Evolutionary conservation across 2,329 filamentous ascomycete species (phyloP).

Genomic region (Pseudogymnoascus sp.): DNA sequence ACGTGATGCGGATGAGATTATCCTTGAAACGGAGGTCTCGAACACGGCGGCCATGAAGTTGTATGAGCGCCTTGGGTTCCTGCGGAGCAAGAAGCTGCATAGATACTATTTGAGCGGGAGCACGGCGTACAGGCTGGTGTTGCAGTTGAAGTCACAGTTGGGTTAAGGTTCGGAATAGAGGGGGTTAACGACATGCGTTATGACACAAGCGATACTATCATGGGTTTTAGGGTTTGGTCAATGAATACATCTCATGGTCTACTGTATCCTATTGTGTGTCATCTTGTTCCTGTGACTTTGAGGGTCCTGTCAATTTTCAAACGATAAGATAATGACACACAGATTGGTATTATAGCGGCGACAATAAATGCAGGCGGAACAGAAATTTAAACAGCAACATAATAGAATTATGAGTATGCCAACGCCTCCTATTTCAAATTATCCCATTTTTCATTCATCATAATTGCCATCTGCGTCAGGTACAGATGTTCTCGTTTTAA

Average conservation of each 20-base stretch:
- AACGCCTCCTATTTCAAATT: neutral
- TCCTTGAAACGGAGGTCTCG: constrained; percentile 90
- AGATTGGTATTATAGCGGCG: neutral
- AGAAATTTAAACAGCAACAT: neutral
- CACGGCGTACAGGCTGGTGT: constrained; percentile 80
- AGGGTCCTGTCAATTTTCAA: neutral
- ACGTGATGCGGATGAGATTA: constrained; percentile 82
- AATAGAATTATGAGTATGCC: neutral
- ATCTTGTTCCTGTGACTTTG: too few relatives aligned
- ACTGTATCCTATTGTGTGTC: neutral
- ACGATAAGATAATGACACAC: neutral
- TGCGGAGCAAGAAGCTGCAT: constrained; percentile 86
- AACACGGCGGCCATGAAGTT: constrained; percentile 85
- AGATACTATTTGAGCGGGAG: constrained; percentile 96
- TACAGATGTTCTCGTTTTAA: neutral
- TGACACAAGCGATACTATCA: neutral
- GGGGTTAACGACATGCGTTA: neutral
- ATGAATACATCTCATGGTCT: neutral
- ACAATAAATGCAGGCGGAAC: neutral
- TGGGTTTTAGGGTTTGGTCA: neutral
- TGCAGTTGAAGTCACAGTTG: constrained; percentile 38
- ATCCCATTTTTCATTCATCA: neutral
- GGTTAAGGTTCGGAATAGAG: neutral
- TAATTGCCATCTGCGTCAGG: neutral
- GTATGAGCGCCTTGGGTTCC: constrained; percentile 86